Percentiles rank a stretch among this genome's conserved stretches.
Evolutionary conservation across 192 early-diverging fungal species (phyloP).

Genomic region (Linderina pennispora): DNA sequence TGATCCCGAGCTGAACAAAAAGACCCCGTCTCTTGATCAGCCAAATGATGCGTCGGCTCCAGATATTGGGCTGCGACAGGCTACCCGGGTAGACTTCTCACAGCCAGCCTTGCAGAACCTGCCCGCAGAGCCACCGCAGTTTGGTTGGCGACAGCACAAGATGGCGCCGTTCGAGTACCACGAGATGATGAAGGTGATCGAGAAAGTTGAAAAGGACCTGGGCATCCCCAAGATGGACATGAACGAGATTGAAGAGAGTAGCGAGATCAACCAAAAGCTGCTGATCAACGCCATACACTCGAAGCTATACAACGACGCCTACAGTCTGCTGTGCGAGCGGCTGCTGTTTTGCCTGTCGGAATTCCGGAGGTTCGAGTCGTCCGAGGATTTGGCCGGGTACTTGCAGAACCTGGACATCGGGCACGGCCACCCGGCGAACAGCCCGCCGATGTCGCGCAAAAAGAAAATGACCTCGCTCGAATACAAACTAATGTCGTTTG

Average conservation of each 20-base stretch:
- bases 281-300: conserved; percentile 40
- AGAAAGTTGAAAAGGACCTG: conserved; percentile 25
- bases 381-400: conserved; percentile 10
- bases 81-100: too few species aligned
- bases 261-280: conserved; percentile 28
- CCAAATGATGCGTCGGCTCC: too few species aligned
- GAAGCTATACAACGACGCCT: conserved; percentile 42
- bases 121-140: too few species aligned
- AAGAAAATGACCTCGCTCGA: conserved; percentile 26
- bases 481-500: conserved; percentile 23
- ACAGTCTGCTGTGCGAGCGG: conserved; percentile 27
- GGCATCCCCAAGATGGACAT: conserved; percentile 29
- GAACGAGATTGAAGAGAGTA: conserved; percentile 8
- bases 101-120: too few species aligned
- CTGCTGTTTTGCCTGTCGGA: conserved; percentile 23
- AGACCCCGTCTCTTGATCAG: too few species aligned
- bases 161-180: conserved; percentile 33
- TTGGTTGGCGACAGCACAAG: conserved; percentile 1
- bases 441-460: too few species aligned
- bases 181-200: conserved; percentile 16
- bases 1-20: too few species aligned
- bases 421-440: too few species aligned
- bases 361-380: conserved; percentile 2
- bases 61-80: too few species aligned
- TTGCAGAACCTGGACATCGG: conserved; percentile 17